These are phyloP conservation scores for Barnettozyma siamensis DNA, from an alignment of 805 yeast genomes.

Conservation along the genomic window DNA sequence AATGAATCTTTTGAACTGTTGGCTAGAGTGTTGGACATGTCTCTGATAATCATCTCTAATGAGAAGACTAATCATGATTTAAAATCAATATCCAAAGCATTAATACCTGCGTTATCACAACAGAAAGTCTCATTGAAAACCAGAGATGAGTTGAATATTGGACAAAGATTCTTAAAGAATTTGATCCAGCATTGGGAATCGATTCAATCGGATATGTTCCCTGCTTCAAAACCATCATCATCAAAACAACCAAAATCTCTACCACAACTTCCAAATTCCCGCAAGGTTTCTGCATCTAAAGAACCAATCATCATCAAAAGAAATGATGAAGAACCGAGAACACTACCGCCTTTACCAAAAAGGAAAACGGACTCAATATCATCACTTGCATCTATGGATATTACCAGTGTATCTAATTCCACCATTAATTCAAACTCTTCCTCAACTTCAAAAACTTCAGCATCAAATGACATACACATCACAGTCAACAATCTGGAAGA, in stretches of 20 bases:
- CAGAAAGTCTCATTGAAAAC: conserved; percentile 37
- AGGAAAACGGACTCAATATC: conserved; percentile 12
- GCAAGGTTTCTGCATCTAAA: conserved; percentile 13
- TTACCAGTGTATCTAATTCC: conserved; percentile 3
- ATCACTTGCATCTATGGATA: conserved; percentile 13
- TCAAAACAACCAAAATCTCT: conserved; percentile 8
- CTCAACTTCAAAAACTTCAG: conserved; percentile 3
- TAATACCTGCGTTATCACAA: conserved; percentile 48
- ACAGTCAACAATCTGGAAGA: conserved; percentile 1
- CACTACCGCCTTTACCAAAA: conserved; percentile 12
- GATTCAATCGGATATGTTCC: conserved; percentile 6
- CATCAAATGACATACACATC: neutral
- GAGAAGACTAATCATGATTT: conserved; percentile 37
- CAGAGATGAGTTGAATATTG: conserved; percentile 43
- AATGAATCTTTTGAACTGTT: conserved; percentile 27
- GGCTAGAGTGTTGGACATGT: conserved; percentile 39
- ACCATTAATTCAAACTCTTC: neutral
- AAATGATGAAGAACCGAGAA: conserved; percentile 12
- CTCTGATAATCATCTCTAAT: conserved; percentile 30
- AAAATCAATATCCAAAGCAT: conserved; percentile 20
- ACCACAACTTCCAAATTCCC: conserved; percentile 11
- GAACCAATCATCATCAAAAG: conserved; percentile 8
- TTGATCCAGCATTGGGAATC: conserved; percentile 46
- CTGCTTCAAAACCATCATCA: conserved; percentile 1
- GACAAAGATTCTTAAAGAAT: conserved; percentile 48